These are phyloP conservation scores for Cordyceps javanica DNA, from an alignment of 2,329 filamentous ascomycete genomes.

Conservation along the genomic window DNA sequence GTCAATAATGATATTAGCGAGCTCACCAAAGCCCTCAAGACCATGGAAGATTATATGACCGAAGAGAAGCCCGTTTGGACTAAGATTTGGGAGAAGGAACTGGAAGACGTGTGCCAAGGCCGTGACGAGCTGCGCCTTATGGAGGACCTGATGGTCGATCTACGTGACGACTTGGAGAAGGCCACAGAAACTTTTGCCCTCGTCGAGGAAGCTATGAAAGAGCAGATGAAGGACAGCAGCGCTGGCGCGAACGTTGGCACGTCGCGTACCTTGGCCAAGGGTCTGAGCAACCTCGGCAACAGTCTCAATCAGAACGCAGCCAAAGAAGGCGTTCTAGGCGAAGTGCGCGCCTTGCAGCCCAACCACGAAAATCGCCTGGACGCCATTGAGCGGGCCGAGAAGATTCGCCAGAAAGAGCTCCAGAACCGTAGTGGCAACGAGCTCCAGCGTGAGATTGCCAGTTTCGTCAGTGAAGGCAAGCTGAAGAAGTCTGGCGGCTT, in stretches of 20 bases:
- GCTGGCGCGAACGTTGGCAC: conserved; percentile 43
- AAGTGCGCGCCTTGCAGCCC: conserved; percentile 86
- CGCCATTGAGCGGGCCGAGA: conserved; percentile 95
- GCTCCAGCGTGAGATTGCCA: conserved; percentile 77
- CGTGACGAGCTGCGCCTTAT: conserved; percentile 92
- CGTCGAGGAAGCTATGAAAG: conserved; percentile 96
- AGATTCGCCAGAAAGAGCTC: conserved; percentile 81
- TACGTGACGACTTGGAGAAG: conserved; percentile 93
- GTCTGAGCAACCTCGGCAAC: conserved; percentile 47
- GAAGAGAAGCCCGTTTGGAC: conserved; percentile 95
- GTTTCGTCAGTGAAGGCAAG: conserved; percentile 83
- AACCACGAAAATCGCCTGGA: conserved; percentile 92
- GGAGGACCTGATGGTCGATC: conserved; percentile 87
- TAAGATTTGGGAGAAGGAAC: conserved; percentile 98
- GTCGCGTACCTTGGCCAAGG: conserved; percentile 51
- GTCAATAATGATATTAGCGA: conserved; percentile 82
- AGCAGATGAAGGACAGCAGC: conserved; percentile 76
- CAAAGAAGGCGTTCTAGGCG: conserved; percentile 85
- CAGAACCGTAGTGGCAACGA: conserved; percentile 66
- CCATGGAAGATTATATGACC: conserved; percentile 86
- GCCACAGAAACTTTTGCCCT: conserved; percentile 88
- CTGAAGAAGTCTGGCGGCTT: conserved; percentile 94
- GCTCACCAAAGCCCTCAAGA: conserved; percentile 81
- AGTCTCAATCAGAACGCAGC: conserved; percentile 67
- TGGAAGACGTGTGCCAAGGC: conserved; percentile 93